Percentiles rank a stretch among this genome's conserved stretches.
Conservation (phyloP, 495 filamentous ascomycete genomes). For the Aspergillus steynii region DNA sequence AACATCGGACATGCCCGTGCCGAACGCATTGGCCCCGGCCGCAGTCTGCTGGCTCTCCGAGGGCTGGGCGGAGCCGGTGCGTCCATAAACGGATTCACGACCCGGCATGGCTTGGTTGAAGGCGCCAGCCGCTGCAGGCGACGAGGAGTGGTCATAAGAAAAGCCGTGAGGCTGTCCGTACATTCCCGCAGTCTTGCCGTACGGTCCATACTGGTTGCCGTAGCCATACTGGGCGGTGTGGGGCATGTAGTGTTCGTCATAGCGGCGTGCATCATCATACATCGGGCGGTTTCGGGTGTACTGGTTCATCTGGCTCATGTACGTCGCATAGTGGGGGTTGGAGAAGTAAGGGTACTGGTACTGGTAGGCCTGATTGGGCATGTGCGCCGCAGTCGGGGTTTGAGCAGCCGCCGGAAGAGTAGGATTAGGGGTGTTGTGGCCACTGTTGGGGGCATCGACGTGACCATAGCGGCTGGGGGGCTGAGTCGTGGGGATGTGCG, state of each 20-base stretch:
- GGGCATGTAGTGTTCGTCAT: slow-evolving; percentile 56
- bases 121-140: slow-evolving; percentile 66
- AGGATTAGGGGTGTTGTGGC: slow-evolving; percentile 86
- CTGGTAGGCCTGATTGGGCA: slow-evolving; percentile 59
- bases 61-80: slow-evolving; percentile 71
- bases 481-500: slow-evolving; percentile 72
- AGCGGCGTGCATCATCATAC: slow-evolving; percentile 57
- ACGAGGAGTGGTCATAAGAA: slow-evolving; percentile 77
- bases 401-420: slow-evolving; percentile 68
- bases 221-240: slow-evolving; percentile 64
- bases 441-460: slow-evolving; percentile 76
- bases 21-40: slow-evolving; percentile 62
- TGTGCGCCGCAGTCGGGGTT: slow-evolving; percentile 62
- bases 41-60: slow-evolving; percentile 64
- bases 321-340: slow-evolving; percentile 75
- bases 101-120: slow-evolving; percentile 68
- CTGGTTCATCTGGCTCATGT: slow-evolving; percentile 70
- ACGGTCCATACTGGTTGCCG: slow-evolving; percentile 70
- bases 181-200: slow-evolving; percentile 71
- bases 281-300: slow-evolving; percentile 55
- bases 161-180: slow-evolving; percentile 82
- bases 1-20: slow-evolving; percentile 69
- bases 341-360: slow-evolving; percentile 79
- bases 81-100: slow-evolving; percentile 77
- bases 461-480: slow-evolving; percentile 68